Evolutionary conservation across 1,284 basidiomycete genomes (phyloP).

Genomic region (Peniophora sp.): DNA sequence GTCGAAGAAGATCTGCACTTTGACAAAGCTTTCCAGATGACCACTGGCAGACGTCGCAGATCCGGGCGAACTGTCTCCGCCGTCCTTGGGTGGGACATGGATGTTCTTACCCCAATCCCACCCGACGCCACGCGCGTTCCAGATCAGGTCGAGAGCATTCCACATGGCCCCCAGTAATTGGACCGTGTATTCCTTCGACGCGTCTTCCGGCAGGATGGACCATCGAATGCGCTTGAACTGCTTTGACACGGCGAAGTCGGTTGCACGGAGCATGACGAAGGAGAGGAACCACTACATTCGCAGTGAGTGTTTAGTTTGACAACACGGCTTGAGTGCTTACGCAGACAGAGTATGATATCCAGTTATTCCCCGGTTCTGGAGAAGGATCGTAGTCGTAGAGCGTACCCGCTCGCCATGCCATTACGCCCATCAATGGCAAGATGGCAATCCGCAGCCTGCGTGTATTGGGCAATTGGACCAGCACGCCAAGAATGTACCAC

Average conservation of each 20-base stretch:
- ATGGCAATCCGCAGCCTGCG: conserved; percentile 1
- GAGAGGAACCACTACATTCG: not conserved
- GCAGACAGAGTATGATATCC: not conserved
- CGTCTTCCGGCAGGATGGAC: not conserved
- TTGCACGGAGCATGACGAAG: not conserved
- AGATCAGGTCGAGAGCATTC: not conserved
- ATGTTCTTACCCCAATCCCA: not conserved
- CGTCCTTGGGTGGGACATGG: not conserved
- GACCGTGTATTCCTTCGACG: not conserved
- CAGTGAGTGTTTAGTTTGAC: not conserved
- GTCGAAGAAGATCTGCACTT: not conserved
- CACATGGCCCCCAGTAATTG: not conserved
- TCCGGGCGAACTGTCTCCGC: not conserved
- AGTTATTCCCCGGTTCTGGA: not conserved
- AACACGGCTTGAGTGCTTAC: not conserved
- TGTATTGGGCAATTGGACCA: conserved; percentile 5
- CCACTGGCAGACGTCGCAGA: not conserved
- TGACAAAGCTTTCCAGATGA: not conserved
- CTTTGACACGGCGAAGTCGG: not conserved
- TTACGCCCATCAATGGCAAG: not conserved
- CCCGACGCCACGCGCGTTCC: not conserved
- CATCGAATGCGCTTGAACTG: not conserved
- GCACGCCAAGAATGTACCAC: conserved; percentile 3
- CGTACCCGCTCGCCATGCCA: conserved; percentile 1
- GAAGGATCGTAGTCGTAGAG: not conserved